phyloP scores from a whole-genome alignment of 2,329 filamentous ascomycete species.

The Aspergillus ustus region DNA sequence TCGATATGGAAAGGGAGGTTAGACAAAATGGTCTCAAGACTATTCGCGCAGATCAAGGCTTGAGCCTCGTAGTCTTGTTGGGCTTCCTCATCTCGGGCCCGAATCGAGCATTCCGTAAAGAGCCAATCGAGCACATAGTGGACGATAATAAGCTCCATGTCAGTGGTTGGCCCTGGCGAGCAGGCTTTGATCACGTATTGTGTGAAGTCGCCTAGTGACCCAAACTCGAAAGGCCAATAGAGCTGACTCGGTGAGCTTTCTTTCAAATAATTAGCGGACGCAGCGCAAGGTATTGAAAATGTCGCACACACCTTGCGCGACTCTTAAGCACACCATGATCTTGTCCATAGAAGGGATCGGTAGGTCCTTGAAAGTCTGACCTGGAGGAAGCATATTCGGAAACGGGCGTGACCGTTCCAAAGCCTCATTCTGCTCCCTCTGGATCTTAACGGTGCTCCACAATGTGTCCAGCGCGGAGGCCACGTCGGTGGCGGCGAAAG shows the following conservation, averaged over 20 bases:
- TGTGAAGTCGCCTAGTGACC: slow-evolving; percentile 17
- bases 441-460: background rate
- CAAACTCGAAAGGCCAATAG: slow-evolving; percentile 23
- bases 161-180: slow-evolving; percentile 16
- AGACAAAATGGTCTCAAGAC: slow-evolving; percentile 20
- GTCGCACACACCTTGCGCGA: slow-evolving; percentile 10
- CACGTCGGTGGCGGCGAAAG: background rate
- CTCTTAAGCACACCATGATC: slow-evolving; percentile 13
- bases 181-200: slow-evolving; percentile 20
- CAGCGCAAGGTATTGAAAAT: background rate
- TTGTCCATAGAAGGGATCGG: slow-evolving; percentile 13
- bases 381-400: slow-evolving; percentile 3
- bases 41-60: slow-evolving; percentile 14
- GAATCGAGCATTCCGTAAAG: slow-evolving; percentile 12
- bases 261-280: background rate
- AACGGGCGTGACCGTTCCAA: slow-evolving; percentile 9
- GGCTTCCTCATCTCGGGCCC: background rate
- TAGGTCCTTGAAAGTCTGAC: slow-evolving; percentile 2
- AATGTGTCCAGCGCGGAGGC: slow-evolving; percentile 2
- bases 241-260: background rate
- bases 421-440: slow-evolving; percentile 15
- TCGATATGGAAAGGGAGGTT: slow-evolving; percentile 16
- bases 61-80: slow-evolving; percentile 15
- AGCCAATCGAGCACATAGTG: slow-evolving; percentile 20
- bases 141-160: slow-evolving; percentile 22